Conservation (phyloP, 306 rosid genomes). For the Citrullus mucosospermus region DNA sequence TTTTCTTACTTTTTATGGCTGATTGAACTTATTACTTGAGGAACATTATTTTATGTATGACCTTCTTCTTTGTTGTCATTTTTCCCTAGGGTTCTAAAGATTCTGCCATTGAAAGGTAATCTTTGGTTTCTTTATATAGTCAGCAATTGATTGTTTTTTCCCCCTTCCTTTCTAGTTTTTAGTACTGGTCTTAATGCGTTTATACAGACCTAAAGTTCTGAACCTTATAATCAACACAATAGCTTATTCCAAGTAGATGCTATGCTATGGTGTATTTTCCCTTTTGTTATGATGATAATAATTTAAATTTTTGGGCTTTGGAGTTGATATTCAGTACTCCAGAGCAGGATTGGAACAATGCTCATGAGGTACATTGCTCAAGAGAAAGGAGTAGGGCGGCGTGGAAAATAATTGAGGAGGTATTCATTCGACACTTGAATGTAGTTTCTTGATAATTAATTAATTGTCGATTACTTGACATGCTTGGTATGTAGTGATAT, state of each 20-base stretch:
- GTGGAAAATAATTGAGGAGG: slow-evolving; percentile 62
- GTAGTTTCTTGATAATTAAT: neutral
- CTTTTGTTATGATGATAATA: neutral
- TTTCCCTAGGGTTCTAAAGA: neutral
- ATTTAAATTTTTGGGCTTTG: neutral
- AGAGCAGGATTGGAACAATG: slow-evolving; percentile 31
- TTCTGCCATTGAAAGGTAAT: neutral
- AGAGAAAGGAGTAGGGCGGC: slow-evolving; percentile 87
- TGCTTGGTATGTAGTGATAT: neutral
- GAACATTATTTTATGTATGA: neutral
- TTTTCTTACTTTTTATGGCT: neutral
- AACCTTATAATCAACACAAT: neutral
- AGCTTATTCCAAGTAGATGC: neutral
- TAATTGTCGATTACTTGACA: neutral
- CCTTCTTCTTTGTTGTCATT: neutral
- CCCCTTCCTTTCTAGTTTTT: neutral
- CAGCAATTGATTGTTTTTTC: neutral
- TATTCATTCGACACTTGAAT: slow-evolving; percentile 2
- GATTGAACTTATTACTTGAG: neutral
- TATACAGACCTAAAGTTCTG: neutral
- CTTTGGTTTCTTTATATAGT: neutral
- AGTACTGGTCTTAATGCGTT: neutral
- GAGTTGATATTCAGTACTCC: slow-evolving; percentile 23
- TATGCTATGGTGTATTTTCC: neutral
- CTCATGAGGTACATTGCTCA: slow-evolving; percentile 68